Base-by-base conservation (phyloP, 345 rosid genomes). In the Pugionium dolabratum region DNA sequence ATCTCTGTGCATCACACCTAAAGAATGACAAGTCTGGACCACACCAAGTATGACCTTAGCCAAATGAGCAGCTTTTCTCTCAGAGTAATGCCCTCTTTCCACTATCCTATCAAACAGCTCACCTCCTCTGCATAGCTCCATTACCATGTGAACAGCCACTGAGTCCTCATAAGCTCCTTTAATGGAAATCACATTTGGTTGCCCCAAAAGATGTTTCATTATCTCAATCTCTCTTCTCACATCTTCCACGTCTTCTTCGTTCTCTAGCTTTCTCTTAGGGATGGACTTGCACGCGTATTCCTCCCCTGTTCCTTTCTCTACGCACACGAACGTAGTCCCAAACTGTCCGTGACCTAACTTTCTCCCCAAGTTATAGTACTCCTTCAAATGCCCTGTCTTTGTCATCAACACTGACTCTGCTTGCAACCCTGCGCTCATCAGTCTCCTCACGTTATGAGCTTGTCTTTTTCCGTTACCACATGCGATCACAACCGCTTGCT, bases 201-300 rank as follows among this genome's bases (percentile, higher is more conserved):
- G 84, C 2, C 91, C 95, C 2, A 81, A 66, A 30, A 92, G 56
- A 73, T 92, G 95, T 69, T 92, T 89, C 95, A 93, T 85, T 77
- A 93, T 93, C 79, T 87, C 84, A 67, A 93, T 82, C 75, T 93
- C 98, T 83, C 98, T 81, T 70, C 91, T 83, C 36, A 89, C 95
- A 69, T 89, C 98, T 10, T 85, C 97, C 28, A 93, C 86, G 41
- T 89, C 93, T 18, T 87, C 98, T 26, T 10, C 57, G 1, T 82
- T 78, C 63, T 77, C 35, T 51, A 92, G 56, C 74, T 92, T 92
- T 77, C 93, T 84, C 76, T 92, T 89, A 0, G 92, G 86, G 28
- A 92, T 92, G 1, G 98, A 89, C 67, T 92, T 92, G 79, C 96
- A 92, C 5, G 98, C 96, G 62, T 77, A 83, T 77, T 92, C 86